Evolutionary conservation across 805 yeast species (phyloP).

Genomic region (Starmerella kuoi): DNA sequence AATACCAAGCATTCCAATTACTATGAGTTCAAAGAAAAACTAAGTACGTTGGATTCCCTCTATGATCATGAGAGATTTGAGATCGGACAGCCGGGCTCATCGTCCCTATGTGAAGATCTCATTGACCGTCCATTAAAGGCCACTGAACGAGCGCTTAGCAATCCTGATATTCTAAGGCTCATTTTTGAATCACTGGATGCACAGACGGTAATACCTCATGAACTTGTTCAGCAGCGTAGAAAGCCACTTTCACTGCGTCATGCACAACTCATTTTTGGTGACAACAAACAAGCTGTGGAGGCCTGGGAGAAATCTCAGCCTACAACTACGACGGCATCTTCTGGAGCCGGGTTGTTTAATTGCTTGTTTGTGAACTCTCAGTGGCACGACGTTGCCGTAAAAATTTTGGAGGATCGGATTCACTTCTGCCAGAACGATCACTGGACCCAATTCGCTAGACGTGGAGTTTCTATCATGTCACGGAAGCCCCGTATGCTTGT

Average conservation of each 20-base stretch:
- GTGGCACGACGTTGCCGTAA: slow-evolving; percentile 48
- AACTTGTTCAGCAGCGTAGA: slow-evolving; percentile 47
- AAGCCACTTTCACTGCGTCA: slow-evolving; percentile 57
- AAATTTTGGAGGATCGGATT: slow-evolving; percentile 43
- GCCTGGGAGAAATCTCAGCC: slow-evolving; percentile 31
- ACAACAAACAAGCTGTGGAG: slow-evolving; percentile 37
- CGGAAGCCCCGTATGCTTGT: slow-evolving; percentile 37
- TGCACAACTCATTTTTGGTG: slow-evolving; percentile 54
- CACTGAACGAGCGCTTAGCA: slow-evolving; percentile 42
- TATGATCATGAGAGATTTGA: too few relatives aligned
- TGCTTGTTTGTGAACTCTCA: slow-evolving; percentile 59
- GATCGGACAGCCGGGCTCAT: not conserved
- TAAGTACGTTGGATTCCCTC: too few relatives aligned
- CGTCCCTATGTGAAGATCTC: not conserved
- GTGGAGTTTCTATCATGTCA: slow-evolving; percentile 14
- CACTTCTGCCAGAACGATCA: slow-evolving; percentile 40
- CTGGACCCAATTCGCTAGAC: slow-evolving; percentile 35
- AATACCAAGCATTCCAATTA: not conserved
- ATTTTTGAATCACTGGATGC: slow-evolving; percentile 53
- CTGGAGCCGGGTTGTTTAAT: slow-evolving; percentile 35
- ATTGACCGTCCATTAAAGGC: slow-evolving; percentile 7
- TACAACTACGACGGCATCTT: slow-evolving; percentile 9
- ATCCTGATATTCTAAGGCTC: slow-evolving; percentile 61
- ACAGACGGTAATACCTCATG: slow-evolving; percentile 47
- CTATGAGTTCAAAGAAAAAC: not conserved